Evolutionary conservation across 202 grass and related monocot genomes (phyloP), one percentile per base, ranked within the genome.

Genomic region (Panicum hallii): DNA sequence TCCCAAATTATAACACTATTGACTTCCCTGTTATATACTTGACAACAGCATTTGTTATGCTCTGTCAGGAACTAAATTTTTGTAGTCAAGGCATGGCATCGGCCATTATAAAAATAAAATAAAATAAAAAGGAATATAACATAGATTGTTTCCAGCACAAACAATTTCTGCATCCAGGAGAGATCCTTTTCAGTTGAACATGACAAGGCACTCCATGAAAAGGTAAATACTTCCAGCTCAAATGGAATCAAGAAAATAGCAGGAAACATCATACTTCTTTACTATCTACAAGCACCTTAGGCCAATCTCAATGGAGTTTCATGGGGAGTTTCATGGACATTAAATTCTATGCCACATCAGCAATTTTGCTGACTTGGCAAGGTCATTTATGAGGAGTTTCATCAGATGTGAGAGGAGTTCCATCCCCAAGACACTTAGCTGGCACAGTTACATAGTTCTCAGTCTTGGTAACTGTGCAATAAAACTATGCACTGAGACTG

Each of bases 181-280:
- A 61, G 43, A 3, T 45, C n/a, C 22, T 56, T 86, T 86, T 64
- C 55, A 44, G 56, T 79, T 86, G 32, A 79, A 79, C 48, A 63
- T 73, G 54, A 52, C 30, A 83, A 53, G 34, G 34, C 43, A 32
- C 15, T 50, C 38, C 43, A 50, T 20, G 3, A 58, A 16, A 84
- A 69, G 41, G 64, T 78, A 50, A 69, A 48, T 43, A 58, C 32
- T 68, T 67, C 23, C 7, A 49, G 69, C n/a, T 80, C 42, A 75
- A 68, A 79, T 62, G 30, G 30, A 38, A 83, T 45, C 36, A 38
- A 17, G 5, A n/a, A 72, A 67, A 52, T 26, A 58, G 64, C 23
- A 46, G 34, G 16, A 79, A 46, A 41, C 32, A 64, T 12, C 47
- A 9, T 56, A 75, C 28, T 57, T 53, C 17, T 47, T 47, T 30